Conservation (phyloP, 2,329 filamentous ascomycete species). For the Pyrenophora graminea region DNA sequence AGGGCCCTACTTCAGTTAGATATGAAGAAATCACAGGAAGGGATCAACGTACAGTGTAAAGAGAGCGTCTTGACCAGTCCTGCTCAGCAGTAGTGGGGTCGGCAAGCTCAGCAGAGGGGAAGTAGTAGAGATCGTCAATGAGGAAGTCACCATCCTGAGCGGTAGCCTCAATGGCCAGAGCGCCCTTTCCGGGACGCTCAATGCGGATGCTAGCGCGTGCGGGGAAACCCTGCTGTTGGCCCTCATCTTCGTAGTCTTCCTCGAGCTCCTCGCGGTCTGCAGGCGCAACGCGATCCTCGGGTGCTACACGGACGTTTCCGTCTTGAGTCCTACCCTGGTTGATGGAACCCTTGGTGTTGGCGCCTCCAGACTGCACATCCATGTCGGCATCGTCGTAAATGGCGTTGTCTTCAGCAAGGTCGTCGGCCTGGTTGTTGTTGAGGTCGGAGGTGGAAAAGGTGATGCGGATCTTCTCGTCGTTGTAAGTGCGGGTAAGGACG, state of each 20-base stretch:
- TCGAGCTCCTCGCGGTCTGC: constrained; percentile 61
- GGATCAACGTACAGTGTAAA: constrained; percentile 64
- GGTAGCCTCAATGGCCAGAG: constrained; percentile 82
- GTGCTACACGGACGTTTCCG: constrained; percentile 59
- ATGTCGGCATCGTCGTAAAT: constrained; percentile 45
- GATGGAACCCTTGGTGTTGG: constrained; percentile 60
- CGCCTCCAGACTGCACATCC: constrained; percentile 58
- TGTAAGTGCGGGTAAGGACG: constrained; percentile 77
- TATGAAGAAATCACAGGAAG: background rate
- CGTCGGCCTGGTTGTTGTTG: constrained; percentile 52
- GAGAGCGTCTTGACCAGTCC: constrained; percentile 73
- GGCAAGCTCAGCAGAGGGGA: constrained; percentile 75
- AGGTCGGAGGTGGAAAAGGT: constrained; percentile 86
- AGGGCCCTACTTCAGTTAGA: constrained; percentile 60
- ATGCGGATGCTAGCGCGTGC: constrained; percentile 84
- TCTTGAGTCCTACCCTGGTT: constrained; percentile 58
- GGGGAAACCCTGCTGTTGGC: constrained; percentile 66
- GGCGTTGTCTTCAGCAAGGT: constrained; percentile 61
- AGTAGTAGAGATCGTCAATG: constrained; percentile 90
- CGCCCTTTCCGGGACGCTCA: constrained; percentile 84
- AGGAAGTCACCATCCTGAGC: constrained; percentile 85
- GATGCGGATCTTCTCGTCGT: constrained; percentile 87
- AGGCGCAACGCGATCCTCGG: constrained; percentile 61
- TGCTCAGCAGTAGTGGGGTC: constrained; percentile 75
- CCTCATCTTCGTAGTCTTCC: constrained; percentile 62